These are phyloP conservation scores for Datisca glomerata DNA, from an alignment of 306 rosid species.

Conservation along the genomic window DNA sequence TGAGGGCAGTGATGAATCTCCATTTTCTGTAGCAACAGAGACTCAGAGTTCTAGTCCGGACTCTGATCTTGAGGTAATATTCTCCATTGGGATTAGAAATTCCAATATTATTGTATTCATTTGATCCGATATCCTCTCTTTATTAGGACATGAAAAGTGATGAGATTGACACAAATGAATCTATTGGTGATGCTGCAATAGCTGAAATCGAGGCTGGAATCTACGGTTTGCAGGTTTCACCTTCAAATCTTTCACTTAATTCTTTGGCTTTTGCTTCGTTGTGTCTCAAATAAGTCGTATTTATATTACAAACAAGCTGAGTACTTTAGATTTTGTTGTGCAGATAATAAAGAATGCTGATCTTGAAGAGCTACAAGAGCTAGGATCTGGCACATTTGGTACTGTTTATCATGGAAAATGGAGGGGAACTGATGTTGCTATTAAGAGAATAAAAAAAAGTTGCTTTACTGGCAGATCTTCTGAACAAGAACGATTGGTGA, in stretches of 20 bases:
- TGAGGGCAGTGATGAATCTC: slow-evolving; percentile 25
- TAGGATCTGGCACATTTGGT: slow-evolving; percentile 98
- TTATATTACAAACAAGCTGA: slow-evolving; percentile 8
- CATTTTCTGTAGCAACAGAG: slow-evolving; percentile 21
- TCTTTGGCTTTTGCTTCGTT: slow-evolving; percentile 1
- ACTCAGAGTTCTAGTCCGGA: slow-evolving; percentile 18
- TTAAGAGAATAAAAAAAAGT: slow-evolving; percentile 86
- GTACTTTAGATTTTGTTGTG: slow-evolving; percentile 18
- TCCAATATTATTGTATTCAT: slow-evolving; percentile 10
- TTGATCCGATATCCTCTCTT: slow-evolving; percentile 8
- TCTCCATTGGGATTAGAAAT: slow-evolving; percentile 7
- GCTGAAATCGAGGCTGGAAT: slow-evolving; percentile 61
- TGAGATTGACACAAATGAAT: slow-evolving; percentile 20
- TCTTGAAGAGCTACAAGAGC: slow-evolving; percentile 72
- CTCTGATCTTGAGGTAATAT: slow-evolving; percentile 45
- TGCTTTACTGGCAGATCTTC: slow-evolving; percentile 75
- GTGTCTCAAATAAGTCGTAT: slow-evolving; percentile 4
- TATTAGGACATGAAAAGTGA: slow-evolving; percentile 35
- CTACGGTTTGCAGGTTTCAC: slow-evolving; percentile 75
- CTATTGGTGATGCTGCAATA: slow-evolving; percentile 32
- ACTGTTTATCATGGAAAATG: slow-evolving; percentile 92
- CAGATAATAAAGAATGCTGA: slow-evolving; percentile 76
- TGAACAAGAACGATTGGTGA: slow-evolving; percentile 89
- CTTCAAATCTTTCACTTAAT: slow-evolving; percentile 10
- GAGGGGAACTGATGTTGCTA: slow-evolving; percentile 99